phyloP scores from a whole-genome alignment of 1,284 basidiomycete species.

The Coriolopsis trogii region DNA sequence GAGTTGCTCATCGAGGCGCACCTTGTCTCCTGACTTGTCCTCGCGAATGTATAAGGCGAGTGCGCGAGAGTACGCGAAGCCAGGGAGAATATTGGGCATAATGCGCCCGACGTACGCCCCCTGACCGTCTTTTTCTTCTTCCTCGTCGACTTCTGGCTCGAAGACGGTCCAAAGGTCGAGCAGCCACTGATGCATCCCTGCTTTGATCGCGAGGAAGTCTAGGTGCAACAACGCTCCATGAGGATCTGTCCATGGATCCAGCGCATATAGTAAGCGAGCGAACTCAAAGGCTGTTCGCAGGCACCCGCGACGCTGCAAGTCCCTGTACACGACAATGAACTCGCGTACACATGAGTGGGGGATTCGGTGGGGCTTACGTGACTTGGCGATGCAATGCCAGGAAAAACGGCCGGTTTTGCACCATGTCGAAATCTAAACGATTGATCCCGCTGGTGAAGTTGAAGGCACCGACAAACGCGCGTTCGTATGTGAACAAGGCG shows the following conservation, averaged over 20 bases:
- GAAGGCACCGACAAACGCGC: conserved; percentile 83
- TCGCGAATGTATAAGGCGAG: conserved; percentile 68
- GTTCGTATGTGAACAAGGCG: conserved; percentile 88
- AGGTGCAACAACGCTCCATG: conserved; percentile 85
- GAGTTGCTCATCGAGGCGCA: conserved; percentile 22
- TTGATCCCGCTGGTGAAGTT: conserved; percentile 79
- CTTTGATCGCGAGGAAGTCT: conserved; percentile 83
- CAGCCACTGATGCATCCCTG: conserved; percentile 81
- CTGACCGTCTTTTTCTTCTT: conserved; percentile 46
- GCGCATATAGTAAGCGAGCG: conserved; percentile 75
- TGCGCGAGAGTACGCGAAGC: conserved; percentile 80
- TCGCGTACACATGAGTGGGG: background rate
- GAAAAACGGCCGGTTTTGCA: conserved; percentile 87
- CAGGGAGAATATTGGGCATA: conserved; percentile 54
- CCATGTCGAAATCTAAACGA: conserved; percentile 83
- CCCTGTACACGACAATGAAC: conserved; percentile 43
- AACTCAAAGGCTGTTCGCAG: conserved; percentile 90
- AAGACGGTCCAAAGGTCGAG: conserved; percentile 65
- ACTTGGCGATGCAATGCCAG: conserved; percentile 80
- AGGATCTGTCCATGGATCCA: conserved; percentile 85
- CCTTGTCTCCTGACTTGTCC: conserved; percentile 50
- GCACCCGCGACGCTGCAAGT: conserved; percentile 86
- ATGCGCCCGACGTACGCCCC: conserved; percentile 40
- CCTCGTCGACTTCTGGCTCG: conserved; percentile 32
- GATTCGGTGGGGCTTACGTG: conserved; percentile 45